Conservation (phyloP, 2,329 filamentous ascomycete genomes). For the Aureobasidium namibiae region DNA sequence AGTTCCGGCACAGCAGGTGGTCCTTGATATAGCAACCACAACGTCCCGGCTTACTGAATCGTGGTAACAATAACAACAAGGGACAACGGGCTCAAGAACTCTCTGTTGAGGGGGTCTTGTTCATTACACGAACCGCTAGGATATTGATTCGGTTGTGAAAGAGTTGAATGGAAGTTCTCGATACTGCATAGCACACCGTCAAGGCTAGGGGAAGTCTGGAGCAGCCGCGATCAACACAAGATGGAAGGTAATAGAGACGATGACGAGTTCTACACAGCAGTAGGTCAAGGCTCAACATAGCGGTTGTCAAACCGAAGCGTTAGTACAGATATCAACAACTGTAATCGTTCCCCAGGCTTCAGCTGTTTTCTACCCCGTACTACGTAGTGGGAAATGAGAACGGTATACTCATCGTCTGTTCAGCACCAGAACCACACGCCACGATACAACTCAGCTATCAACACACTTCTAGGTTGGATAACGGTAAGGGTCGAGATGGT, state of each 20-base stretch:
- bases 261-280: neutral
- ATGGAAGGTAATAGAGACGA: too few relatives aligned
- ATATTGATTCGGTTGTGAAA: neutral
- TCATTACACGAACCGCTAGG: neutral
- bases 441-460: neutral
- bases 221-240: neutral
- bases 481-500: neutral
- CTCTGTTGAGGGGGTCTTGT: neutral
- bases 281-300: neutral
- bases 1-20: neutral
- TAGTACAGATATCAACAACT: neutral
- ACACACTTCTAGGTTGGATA: neutral
- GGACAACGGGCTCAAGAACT: neutral
- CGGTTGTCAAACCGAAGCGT: neutral
- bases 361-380: neutral
- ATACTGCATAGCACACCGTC: too few relatives aligned
- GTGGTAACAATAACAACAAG: neutral
- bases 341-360: neutral
- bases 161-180: neutral
- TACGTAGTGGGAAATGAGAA: constrained; percentile 7
- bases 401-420: neutral
- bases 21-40: neutral
- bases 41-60: neutral
- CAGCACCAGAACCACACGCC: neutral
- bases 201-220: too few relatives aligned